A percentile compares a stretch with the other conserved stretches of the same genome.
These are phyloP conservation scores for Trapa incisa DNA, from an alignment of 345 rosid genomes.

Conservation along the genomic window DNA sequence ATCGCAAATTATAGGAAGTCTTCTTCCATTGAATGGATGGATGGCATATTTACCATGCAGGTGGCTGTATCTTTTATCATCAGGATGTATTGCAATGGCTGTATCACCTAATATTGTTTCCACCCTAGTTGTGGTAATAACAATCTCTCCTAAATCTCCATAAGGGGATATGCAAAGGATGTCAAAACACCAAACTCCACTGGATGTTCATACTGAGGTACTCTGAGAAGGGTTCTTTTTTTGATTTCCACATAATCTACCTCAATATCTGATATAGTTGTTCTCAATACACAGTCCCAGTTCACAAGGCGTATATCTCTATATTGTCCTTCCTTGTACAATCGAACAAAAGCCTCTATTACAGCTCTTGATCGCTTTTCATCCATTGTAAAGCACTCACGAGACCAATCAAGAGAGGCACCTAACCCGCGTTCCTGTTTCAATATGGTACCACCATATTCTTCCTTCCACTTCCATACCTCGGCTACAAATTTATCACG, in stretches of 20 bases:
- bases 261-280: conserved; percentile 90
- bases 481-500: conserved; percentile 76
- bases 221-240: conserved; percentile 41
- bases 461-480: conserved; percentile 94
- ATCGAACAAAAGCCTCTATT: conserved; percentile 65
- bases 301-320: conserved; percentile 77
- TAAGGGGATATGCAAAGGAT: conserved; percentile 79
- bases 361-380: conserved; percentile 83
- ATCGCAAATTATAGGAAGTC: conserved; percentile 71
- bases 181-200: conserved; percentile 91
- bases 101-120: conserved; percentile 99
- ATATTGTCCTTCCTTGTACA: conserved; percentile 69
- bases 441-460: conserved; percentile 68
- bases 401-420: conserved; percentile 97
- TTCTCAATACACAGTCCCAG: conserved; percentile 77
- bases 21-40: conserved; percentile 90
- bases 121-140: conserved; percentile 94
- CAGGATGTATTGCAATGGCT: conserved; percentile 90
- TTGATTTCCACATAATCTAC: conserved; percentile 75
- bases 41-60: conserved; percentile 79
- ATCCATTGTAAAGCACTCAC: conserved; percentile 98
- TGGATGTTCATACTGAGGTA: conserved; percentile 76
- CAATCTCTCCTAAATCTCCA: conserved; percentile 67
- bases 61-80: conserved; percentile 66
- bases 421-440: conserved; percentile 65